Percentiles rank a stretch among this genome's conserved stretches.
Evolutionary conservation across 768 basidiomycete species (phyloP).

Genomic region (Boletus huronensis): DNA sequence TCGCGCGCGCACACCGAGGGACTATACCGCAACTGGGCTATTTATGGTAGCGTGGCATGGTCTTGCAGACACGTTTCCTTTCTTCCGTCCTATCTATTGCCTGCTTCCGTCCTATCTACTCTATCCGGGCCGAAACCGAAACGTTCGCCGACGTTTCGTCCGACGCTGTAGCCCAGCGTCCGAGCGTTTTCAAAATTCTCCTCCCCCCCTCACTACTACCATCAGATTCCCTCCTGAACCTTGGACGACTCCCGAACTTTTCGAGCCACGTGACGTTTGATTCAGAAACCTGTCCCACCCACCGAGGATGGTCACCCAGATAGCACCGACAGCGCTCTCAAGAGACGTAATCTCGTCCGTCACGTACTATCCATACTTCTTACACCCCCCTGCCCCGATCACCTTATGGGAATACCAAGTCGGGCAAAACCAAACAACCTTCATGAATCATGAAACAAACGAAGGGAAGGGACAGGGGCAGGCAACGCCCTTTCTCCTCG

Average conservation of each 20-base stretch:
- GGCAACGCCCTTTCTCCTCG: conserved; percentile 10
- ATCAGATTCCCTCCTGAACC: not conserved
- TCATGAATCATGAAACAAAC: not conserved
- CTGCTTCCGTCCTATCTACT: conserved; percentile 4
- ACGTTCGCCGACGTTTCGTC: not conserved
- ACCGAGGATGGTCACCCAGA: not conserved
- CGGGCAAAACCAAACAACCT: not conserved
- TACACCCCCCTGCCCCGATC: conserved; percentile 17
- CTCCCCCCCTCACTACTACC: not conserved
- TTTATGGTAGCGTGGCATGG: conserved; percentile 13
- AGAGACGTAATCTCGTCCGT: conserved; percentile 12
- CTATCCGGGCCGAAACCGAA: not conserved
- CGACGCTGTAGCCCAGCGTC: not conserved
- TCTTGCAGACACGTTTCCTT: conserved; percentile 7
- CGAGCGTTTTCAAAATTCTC: conserved; percentile 2
- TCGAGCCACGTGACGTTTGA: not conserved
- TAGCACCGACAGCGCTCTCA: not conserved
- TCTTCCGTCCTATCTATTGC: conserved; percentile 1
- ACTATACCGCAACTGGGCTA: not conserved
- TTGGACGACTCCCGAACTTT: not conserved
- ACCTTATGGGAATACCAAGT: conserved; percentile 4
- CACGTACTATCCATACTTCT: not conserved
- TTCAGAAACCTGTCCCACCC: not conserved
- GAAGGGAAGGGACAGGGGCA: not conserved
- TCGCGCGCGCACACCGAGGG: not conserved